Evolutionary conservation across 805 yeast genomes (phyloP).

Genomic region (Saccharomycopsis sp.): DNA sequence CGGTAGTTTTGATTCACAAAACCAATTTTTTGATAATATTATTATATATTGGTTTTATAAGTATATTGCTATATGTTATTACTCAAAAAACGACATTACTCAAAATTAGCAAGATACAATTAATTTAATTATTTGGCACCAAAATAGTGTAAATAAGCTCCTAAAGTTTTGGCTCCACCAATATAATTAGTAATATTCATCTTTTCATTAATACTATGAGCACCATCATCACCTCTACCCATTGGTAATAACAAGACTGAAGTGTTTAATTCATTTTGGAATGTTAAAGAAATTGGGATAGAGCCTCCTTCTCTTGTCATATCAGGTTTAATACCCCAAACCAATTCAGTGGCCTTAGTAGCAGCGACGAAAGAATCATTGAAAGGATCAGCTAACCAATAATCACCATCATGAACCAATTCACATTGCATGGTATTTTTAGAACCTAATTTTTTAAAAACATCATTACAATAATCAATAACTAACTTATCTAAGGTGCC

Average conservation of each 20-base stretch:
- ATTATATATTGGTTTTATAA: too few species aligned
- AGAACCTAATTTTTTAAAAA: slow-evolving; percentile 62
- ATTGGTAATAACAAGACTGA: slow-evolving; percentile 86
- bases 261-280: slow-evolving; percentile 78
- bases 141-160: slow-evolving; percentile 87
- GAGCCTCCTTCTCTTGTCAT: slow-evolving; percentile 99
- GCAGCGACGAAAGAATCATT: slow-evolving; percentile 93
- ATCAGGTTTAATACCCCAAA: slow-evolving; percentile 93
- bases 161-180: slow-evolving; percentile 86
- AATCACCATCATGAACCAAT: slow-evolving; percentile 87
- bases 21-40: slow-evolving; percentile 7
- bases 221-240: slow-evolving; percentile 99
- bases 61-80: too few species aligned
- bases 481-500: slow-evolving; percentile 71
- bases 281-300: slow-evolving; percentile 91
- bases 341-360: slow-evolving; percentile 83
- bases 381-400: slow-evolving; percentile 93
- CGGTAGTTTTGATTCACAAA: too few species aligned
- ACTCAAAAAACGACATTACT: too few species aligned
- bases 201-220: slow-evolving; percentile 96
- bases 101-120: too few species aligned
- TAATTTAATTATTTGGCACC: slow-evolving; percentile 26
- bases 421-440: slow-evolving; percentile 67
- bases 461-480: slow-evolving; percentile 52
- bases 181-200: slow-evolving; percentile 80